Conservation (phyloP, 73 alveolate genomes). For the Stentor roeselii region DNA sequence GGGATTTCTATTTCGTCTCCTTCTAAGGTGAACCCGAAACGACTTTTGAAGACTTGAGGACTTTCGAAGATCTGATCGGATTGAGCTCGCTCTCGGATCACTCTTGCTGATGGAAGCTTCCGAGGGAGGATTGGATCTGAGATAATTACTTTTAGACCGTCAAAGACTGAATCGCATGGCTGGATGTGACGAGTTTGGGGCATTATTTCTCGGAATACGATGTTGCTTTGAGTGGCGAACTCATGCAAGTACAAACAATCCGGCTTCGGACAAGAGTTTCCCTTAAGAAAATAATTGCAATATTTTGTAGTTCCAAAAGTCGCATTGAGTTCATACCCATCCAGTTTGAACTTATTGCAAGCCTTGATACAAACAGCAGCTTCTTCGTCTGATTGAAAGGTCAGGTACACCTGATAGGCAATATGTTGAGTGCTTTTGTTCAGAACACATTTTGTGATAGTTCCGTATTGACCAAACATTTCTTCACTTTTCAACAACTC, state of each 20-base stretch:
- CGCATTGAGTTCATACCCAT: slow-evolving; percentile 69
- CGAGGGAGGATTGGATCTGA: slow-evolving; percentile 13
- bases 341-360: slow-evolving; percentile 59
- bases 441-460: slow-evolving; percentile 48
- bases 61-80: not conserved
- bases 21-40: not conserved
- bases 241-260: slow-evolving; percentile 62
- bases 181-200: slow-evolving; percentile 25
- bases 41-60: not conserved
- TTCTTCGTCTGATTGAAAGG: slow-evolving; percentile 68
- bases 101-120: not conserved
- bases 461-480: slow-evolving; percentile 86
- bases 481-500: slow-evolving; percentile 56
- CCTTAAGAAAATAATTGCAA: slow-evolving; percentile 76
- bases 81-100: slow-evolving; percentile 8
- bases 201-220: slow-evolving; percentile 30
- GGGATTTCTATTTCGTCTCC: not conserved
- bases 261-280: slow-evolving; percentile 65
- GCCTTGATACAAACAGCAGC: slow-evolving; percentile 78
- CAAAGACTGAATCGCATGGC: slow-evolving; percentile 5
- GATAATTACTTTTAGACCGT: not conserved
- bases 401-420: slow-evolving; percentile 65
- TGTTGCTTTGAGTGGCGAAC: slow-evolving; percentile 23
- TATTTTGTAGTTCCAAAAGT: slow-evolving; percentile 88
- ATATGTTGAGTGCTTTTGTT: slow-evolving; percentile 30